phyloP scores from a whole-genome alignment of 805 yeast genomes.

The Helenozyma baotianmanensis region DNA sequence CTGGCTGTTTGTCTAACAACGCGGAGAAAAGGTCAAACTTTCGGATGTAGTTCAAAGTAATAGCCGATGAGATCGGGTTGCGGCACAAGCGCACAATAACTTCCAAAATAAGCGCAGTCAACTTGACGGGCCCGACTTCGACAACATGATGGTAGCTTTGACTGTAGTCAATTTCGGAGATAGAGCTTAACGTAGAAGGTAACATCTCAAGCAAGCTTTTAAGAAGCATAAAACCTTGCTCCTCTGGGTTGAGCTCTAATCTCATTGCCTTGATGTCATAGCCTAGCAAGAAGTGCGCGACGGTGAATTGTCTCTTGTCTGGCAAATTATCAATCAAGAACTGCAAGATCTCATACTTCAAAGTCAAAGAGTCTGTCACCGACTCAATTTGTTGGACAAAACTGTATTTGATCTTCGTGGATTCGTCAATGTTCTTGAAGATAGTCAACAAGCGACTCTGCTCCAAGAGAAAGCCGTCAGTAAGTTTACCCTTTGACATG shows the following conservation, averaged over 20 bases:
- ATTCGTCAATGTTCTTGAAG: slow-evolving; percentile 73
- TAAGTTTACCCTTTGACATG: slow-evolving; percentile 15
- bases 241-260: slow-evolving; percentile 42
- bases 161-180: slow-evolving; percentile 34
- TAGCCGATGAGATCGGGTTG: slow-evolving; percentile 48
- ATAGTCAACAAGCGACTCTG: slow-evolving; percentile 65
- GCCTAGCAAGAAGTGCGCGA: slow-evolving; percentile 77
- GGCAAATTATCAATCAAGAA: slow-evolving; percentile 51
- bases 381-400: slow-evolving; percentile 59
- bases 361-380: slow-evolving; percentile 30
- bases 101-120: slow-evolving; percentile 57
- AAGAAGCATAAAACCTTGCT: slow-evolving; percentile 52
- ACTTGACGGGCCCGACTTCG: slow-evolving; percentile 50
- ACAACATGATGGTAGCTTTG: slow-evolving; percentile 33
- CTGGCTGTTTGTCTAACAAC: slow-evolving; percentile 49
- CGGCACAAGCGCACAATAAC: slow-evolving; percentile 59
- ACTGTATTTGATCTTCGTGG: slow-evolving; percentile 65
- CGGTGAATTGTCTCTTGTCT: slow-evolving; percentile 41
- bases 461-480: slow-evolving; percentile 28
- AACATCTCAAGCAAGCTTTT: slow-evolving; percentile 49
- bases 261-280: slow-evolving; percentile 48
- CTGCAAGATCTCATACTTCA: slow-evolving; percentile 56
- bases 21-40: slow-evolving; percentile 46
- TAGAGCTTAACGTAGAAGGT: slow-evolving; percentile 39
- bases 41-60: slow-evolving; percentile 51